Conservation (phyloP, 208 protist species). For the Trypanosoma caninum region DNA sequence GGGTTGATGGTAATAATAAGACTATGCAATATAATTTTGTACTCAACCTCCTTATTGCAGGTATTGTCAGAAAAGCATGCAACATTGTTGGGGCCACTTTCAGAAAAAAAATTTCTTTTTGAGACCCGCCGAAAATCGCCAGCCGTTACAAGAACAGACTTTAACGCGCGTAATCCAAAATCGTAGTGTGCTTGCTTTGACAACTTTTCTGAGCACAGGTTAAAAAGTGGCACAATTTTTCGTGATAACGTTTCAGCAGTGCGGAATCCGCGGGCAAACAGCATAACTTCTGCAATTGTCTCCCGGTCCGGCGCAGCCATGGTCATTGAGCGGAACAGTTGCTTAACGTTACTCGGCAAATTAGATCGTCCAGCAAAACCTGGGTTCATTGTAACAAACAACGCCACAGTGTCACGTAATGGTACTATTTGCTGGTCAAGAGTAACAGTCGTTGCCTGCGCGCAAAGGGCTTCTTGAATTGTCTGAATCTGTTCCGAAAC, state of each 20-base stretch:
- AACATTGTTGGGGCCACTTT: constrained; percentile 2
- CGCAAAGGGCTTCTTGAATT: constrained; percentile 95
- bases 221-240: constrained; percentile 99
- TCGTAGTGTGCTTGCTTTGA: constrained; percentile 99
- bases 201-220: constrained; percentile 97
- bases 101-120: not conserved
- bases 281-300: constrained; percentile 99
- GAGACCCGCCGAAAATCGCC: too few relatives aligned
- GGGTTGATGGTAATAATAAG: constrained; percentile 97
- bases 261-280: constrained; percentile 99
- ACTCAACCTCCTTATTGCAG: constrained; percentile 60
- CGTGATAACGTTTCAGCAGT: constrained; percentile 94
- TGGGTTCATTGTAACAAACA: constrained; percentile 99
- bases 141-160: constrained; percentile 98
- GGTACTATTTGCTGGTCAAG: constrained; percentile 88
- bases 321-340: constrained; percentile 98
- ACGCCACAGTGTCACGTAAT: constrained; percentile 93
- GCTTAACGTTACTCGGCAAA: constrained; percentile 99
- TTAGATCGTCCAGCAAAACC: constrained; percentile 99
- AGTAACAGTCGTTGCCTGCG: constrained; percentile 65
- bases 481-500: constrained; percentile 99
- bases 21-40: constrained; percentile 89
- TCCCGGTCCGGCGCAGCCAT: constrained; percentile 99
- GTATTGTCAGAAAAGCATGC: not conserved
- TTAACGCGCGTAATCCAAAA: constrained; percentile 99